Conservation (phyloP, 495 filamentous ascomycete genomes). For the Penicillium bovifimosum region DNA sequence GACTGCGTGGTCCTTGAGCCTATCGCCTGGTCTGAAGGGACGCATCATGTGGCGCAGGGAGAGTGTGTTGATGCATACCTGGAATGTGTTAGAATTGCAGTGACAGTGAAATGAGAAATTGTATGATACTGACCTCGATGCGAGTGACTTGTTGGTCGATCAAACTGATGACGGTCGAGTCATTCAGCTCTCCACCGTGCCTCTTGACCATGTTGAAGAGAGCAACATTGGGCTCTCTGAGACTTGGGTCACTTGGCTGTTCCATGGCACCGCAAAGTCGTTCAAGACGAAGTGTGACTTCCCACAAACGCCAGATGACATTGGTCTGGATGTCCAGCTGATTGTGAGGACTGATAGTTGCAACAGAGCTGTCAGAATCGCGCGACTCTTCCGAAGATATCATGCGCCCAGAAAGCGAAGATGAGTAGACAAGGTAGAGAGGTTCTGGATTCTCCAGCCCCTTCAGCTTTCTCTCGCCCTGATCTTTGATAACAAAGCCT, state of each 20-base stretch:
- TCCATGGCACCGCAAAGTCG: slow-evolving; percentile 86
- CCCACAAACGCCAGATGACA: slow-evolving; percentile 84
- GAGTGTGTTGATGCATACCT: slow-evolving; percentile 64
- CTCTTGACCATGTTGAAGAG: slow-evolving; percentile 79
- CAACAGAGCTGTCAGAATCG: slow-evolving; percentile 29
- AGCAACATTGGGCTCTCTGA: slow-evolving; percentile 72
- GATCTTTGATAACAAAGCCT: slow-evolving; percentile 94
- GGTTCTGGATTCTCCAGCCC: slow-evolving; percentile 96
- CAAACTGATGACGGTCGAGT: slow-evolving; percentile 76
- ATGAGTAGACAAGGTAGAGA: slow-evolving; percentile 89
- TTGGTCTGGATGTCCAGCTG: slow-evolving; percentile 69
- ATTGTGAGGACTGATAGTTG: slow-evolving; percentile 46
- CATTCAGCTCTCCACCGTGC: slow-evolving; percentile 78
- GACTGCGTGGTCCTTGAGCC: slow-evolving; percentile 45
- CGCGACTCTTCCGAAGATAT: slow-evolving; percentile 50
- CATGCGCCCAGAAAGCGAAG: slow-evolving; percentile 76
- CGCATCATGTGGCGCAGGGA: slow-evolving; percentile 58
- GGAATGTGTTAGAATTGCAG: slow-evolving; percentile 13
- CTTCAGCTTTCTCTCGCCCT: slow-evolving; percentile 90
- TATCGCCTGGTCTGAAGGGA: slow-evolving; percentile 43
- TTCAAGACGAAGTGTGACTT: slow-evolving; percentile 80
- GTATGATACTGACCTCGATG: slow-evolving; percentile 69
- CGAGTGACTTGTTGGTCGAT: slow-evolving; percentile 90
- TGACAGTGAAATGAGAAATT: neutral
- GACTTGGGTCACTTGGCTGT: slow-evolving; percentile 46